Evolutionary conservation across 768 basidiomycete species (phyloP).

Genomic region (Pholiota conissans): DNA sequence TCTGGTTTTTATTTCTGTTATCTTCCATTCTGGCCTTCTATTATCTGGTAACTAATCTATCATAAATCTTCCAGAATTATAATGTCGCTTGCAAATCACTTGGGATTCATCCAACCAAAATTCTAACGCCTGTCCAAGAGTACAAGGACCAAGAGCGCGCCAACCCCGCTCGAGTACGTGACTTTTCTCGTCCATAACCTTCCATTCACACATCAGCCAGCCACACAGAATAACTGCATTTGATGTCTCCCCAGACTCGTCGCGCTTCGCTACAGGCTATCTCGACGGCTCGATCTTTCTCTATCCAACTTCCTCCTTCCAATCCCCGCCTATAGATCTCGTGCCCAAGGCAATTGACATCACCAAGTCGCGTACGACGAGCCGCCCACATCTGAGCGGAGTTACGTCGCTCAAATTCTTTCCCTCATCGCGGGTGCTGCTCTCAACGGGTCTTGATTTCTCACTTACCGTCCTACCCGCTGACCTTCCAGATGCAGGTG

Average conservation of each 20-base stretch:
- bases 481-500: slow-evolving; percentile 32
- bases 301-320: slow-evolving; percentile 35
- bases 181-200: background rate
- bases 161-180: slow-evolving; percentile 39
- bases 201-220: slow-evolving; percentile 23
- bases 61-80: slow-evolving; percentile 33
- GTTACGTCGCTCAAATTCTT: slow-evolving; percentile 63
- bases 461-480: slow-evolving; percentile 66
- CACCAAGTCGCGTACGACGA: slow-evolving; percentile 29
- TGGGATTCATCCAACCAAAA: slow-evolving; percentile 43
- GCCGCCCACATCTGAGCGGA: slow-evolving; percentile 50
- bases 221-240: slow-evolving; percentile 64
- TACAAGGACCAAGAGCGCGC: slow-evolving; percentile 48
- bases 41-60: no score
- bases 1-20: no score
- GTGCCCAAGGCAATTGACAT: slow-evolving; percentile 22
- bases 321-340: slow-evolving; percentile 13
- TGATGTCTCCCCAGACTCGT: slow-evolving; percentile 57
- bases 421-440: slow-evolving; percentile 69
- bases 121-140: slow-evolving; percentile 52
- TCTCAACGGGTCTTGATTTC: slow-evolving; percentile 71
- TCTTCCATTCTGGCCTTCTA: no score
- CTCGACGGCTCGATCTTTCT: slow-evolving; percentile 59
- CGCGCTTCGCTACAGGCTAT: slow-evolving; percentile 60
- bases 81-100: slow-evolving; percentile 47